Base-by-base conservation (phyloP, 2,329 filamentous ascomycete species). In the Ophiocordyceps robertsii region DNA sequence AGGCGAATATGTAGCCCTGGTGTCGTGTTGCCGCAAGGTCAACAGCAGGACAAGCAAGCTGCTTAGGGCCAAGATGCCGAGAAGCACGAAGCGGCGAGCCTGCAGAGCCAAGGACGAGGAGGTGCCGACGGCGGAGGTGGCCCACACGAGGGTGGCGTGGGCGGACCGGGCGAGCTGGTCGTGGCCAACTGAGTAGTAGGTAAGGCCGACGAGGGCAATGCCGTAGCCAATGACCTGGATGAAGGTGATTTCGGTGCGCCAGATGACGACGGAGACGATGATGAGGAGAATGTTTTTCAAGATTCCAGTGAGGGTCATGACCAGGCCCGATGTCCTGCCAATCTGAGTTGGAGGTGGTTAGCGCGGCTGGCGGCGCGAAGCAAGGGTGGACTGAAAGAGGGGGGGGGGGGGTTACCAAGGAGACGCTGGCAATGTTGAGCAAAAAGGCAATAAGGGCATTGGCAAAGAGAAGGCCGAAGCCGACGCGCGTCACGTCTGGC, bases 201-300 rank as follows among this genome's bases (percentile, higher is more conserved):
- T 55, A 39, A 75, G 60, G 29, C 70, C 70, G 43, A 59, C 51
- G 16, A 75, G 64, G 42, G 86, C 84, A 53, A 90, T 73, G 52
- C 70, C 67, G 69, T 93, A 93, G 51, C 86, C 86, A 57, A 89
- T 70, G 53, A 78, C 76, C 64, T 93, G 86, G 43, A 87, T 70
- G 21, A 65, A 57, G 17, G 79, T 72, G 55, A 92, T 81, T 29
- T 76, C 72, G 44, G 84, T 86, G 51, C 73, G 69, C 80, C 85
- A 92, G 58, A 90, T 80, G 56, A 85, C 60, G 63, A 92, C 82
- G 42, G 83, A 87, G 45, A 78, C 73, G 46, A 74, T 68, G 49
- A 93, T 84, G 43, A 93, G 78, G 45, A 93, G 76, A 47, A 93
- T 89, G 61, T 88, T 85, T 66, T 93, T 93, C 55, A 92, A 75